Evolutionary conservation across 192 early-diverging fungal genomes (phyloP), one percentile per base, ranked within the genome.

Genomic region (Gigaspora rosea): DNA sequence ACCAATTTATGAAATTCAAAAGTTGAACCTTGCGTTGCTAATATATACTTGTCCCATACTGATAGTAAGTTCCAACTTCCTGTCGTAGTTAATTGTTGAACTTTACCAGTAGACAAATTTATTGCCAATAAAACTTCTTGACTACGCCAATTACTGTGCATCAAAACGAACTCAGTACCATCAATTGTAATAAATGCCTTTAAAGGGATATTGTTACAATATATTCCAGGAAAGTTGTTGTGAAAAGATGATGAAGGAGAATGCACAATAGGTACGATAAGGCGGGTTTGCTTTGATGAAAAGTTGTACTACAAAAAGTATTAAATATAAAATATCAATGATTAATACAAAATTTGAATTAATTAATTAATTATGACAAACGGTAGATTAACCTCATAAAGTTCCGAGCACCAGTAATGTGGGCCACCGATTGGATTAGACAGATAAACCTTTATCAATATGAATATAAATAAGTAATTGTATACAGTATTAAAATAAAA

Each of bases 221-320:
- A 95, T 1, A 95, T 80, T 2, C 94, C 94, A 3, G 88, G 88
- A 80, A 95, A 95, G 12, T 83, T 86, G 8, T 68, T 81, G 16
- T 48, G 41, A 51, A 51, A 70, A 36, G 83, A 78, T 7, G 71
- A 8, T 6, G 73, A 75, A 6, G 88, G 77, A 9, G 68, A 81
- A 27, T 63, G 71, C 13, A 85, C 84, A 35, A 82, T 58, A 33
- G 86, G 79, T 3, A 89, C 80, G 0, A 86, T 79, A 20, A 79
- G 2, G 71, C 69, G 47, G 61, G 47, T 41, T 83, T 74, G 33
- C 75, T 73, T 75, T 66, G 49, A 54, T 78, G 54, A 12, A 27
- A 33, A 20, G 27, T 22, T 49, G 27, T 65, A 63, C 32, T 70
- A 72, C 22, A 68, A 41, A 16, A 16, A 51, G 16, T 20, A 51